These are phyloP conservation scores for Alternaria ethzedia DNA, from an alignment of 2,329 filamentous ascomycete genomes.

Conservation along the genomic window DNA sequence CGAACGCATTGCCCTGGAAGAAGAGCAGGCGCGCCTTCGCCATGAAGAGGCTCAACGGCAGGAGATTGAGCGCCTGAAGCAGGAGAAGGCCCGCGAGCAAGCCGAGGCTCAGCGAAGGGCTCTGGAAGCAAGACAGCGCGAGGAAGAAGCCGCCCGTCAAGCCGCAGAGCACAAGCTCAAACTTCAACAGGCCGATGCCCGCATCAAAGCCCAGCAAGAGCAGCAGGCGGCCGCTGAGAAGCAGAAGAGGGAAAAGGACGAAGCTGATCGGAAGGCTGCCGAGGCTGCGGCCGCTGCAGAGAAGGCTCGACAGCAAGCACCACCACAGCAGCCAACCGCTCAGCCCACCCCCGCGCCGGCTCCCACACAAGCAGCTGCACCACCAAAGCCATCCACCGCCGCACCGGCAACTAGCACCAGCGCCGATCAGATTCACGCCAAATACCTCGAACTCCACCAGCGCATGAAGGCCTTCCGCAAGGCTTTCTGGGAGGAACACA, in stretches of 20 bases:
- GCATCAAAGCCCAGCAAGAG: constrained; percentile 39
- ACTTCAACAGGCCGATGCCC: constrained; percentile 40
- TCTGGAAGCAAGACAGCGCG: constrained; percentile 43
- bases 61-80: constrained; percentile 51
- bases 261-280: constrained; percentile 37
- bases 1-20: constrained; percentile 56
- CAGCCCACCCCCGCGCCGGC: constrained; percentile 11
- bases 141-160: constrained; percentile 39
- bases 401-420: constrained; percentile 20
- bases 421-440: constrained; percentile 39
- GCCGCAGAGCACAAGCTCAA: constrained; percentile 35
- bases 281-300: constrained; percentile 35
- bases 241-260: constrained; percentile 38
- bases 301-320: constrained; percentile 29
- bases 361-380: constrained; percentile 4
- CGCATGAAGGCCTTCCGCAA: constrained; percentile 47
- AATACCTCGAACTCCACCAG: constrained; percentile 45
- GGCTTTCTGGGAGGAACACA: constrained; percentile 34
- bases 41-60: constrained; percentile 45
- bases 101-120: constrained; percentile 42
- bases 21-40: constrained; percentile 43
- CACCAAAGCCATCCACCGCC: constrained; percentile 5
- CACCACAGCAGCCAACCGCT: constrained; percentile 13
- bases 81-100: constrained; percentile 52
- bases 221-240: constrained; percentile 36